A percentile compares a stretch with the other conserved stretches of the same genome.
These are phyloP conservation scores for Ustilago crameri DNA, from an alignment of 1,284 basidiomycete genomes.

Conservation along the genomic window DNA sequence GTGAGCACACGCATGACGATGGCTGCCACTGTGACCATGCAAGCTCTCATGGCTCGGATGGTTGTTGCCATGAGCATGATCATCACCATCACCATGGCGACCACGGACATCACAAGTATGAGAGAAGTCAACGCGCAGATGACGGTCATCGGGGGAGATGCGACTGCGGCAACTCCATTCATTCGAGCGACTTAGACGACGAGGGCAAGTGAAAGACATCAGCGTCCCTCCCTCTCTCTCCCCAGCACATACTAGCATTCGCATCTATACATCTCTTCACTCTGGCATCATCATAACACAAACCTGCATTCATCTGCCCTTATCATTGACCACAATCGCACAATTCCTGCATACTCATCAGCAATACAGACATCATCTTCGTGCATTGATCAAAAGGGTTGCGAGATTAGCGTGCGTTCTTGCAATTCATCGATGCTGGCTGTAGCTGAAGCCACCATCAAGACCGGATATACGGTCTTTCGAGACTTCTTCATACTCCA, in stretches of 20 bases:
- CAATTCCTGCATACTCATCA: too few species aligned
- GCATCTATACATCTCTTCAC: not conserved
- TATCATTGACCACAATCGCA: not conserved
- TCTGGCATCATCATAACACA: not conserved
- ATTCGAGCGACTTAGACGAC: conserved; percentile 40
- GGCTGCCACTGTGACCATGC: conserved; percentile 20
- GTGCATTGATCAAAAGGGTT: too few species aligned
- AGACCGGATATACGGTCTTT: too few species aligned
- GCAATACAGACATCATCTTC: too few species aligned
- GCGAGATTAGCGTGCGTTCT: too few species aligned
- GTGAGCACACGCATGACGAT: conserved; percentile 21
- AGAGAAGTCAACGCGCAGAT: not conserved
- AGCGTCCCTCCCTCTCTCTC: not conserved
- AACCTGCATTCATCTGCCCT: not conserved
- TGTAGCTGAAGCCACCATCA: too few species aligned
- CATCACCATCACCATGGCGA: conserved; percentile 6
- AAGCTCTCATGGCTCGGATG: conserved; percentile 4
- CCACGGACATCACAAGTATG: not conserved
- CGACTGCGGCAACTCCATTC: conserved; percentile 52
- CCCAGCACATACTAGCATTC: not conserved
- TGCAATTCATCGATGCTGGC: too few species aligned
- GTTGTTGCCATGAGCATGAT: conserved; percentile 6
- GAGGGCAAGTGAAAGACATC: conserved; percentile 11
- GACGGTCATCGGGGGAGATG: conserved; percentile 25
- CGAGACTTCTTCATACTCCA: too few species aligned